phyloP scores from a whole-genome alignment of 1,139 yeast genomes.

The Zygosaccharomyces pseudobailii region DNA sequence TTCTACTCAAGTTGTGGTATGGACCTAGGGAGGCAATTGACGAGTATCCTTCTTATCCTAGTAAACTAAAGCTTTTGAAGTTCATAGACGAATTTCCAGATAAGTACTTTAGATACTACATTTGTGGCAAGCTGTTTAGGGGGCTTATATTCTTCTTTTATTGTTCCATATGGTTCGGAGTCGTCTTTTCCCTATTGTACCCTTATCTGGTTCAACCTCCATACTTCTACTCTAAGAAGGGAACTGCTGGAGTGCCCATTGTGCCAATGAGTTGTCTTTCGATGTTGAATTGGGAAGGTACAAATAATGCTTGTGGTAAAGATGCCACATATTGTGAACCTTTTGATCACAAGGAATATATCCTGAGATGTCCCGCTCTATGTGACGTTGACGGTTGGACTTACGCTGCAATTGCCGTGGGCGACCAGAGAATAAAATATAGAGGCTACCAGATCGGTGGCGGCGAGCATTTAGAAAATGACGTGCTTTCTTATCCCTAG shows the following conservation, averaged over 20 bases:
- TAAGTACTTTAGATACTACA: constrained; percentile 32
- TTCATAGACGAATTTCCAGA: constrained; percentile 44
- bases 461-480: constrained; percentile 32
- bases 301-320: constrained; percentile 71
- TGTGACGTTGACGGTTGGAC: constrained; percentile 78
- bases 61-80: constrained; percentile 22
- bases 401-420: constrained; percentile 73
- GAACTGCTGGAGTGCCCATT: constrained; percentile 24
- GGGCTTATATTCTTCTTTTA: constrained; percentile 38
- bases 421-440: constrained; percentile 62
- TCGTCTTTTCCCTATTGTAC: constrained; percentile 20
- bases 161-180: constrained; percentile 32
- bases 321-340: constrained; percentile 57
- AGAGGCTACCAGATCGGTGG: constrained; percentile 76
- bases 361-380: constrained; percentile 81
- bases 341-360: constrained; percentile 43
- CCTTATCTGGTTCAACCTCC: constrained; percentile 32
- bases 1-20: constrained; percentile 38
- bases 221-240: constrained; percentile 19
- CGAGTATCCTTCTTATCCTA: constrained; percentile 40
- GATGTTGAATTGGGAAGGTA: constrained; percentile 62
- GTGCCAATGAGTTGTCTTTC: constrained; percentile 44
- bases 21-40: constrained; percentile 53
- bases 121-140: constrained; percentile 33
- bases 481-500: constrained; percentile 51